Evolutionary conservation across 2,329 filamentous ascomycete genomes (phyloP).

Genomic region (Alternaria conjuncta): DNA sequence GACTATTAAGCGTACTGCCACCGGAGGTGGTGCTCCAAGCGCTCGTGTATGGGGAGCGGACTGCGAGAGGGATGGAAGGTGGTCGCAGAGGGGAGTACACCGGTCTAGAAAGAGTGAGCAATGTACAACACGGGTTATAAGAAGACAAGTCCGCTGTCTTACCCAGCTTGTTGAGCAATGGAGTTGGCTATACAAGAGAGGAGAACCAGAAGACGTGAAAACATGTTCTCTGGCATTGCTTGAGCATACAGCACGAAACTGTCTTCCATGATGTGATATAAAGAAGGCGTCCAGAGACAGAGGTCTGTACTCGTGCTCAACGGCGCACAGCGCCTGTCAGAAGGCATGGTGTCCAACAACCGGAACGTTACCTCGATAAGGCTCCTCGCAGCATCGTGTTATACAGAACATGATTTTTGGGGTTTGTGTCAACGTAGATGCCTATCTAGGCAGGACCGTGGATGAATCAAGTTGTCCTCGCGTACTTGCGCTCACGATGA

Average conservation of each 20-base stretch:
- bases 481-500: background rate
- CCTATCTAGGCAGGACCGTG: background rate
- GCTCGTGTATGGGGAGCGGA: background rate
- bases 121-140: background rate
- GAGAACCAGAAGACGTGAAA: background rate
- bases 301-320: background rate
- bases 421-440: background rate
- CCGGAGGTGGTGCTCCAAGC: background rate
- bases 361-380: background rate
- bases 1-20: background rate
- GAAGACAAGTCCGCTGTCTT: background rate
- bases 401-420: background rate
- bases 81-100: background rate
- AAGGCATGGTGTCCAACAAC: background rate
- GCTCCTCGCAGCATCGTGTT: background rate
- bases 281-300: too few relatives aligned
- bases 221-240: background rate
- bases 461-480: background rate
- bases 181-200: background rate
- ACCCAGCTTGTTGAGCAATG: background rate
- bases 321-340: background rate
- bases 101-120: background rate
- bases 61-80: background rate
- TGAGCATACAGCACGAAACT: background rate
- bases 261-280: background rate